phyloP scores from a whole-genome alignment of 106 monocot species.

The Dioscorea dumetorum region DNA sequence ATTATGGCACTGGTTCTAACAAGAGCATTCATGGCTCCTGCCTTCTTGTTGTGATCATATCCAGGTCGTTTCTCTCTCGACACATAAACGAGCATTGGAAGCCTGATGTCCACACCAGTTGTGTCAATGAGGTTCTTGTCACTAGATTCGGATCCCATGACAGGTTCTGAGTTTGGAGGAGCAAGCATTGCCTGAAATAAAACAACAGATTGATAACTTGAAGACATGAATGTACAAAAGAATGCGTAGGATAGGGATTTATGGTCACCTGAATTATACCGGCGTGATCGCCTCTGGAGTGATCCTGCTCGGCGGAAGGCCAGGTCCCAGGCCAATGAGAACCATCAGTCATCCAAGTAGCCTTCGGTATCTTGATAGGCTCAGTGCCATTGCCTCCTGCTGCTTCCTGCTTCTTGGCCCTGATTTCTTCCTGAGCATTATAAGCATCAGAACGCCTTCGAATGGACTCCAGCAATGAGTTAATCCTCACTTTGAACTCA shows the following conservation, averaged over 20 bases:
- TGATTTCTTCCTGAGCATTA: constrained; percentile 82
- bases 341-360: constrained; percentile 94
- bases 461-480: constrained; percentile 78
- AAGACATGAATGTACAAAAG: too few species aligned
- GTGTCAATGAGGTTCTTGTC: constrained; percentile 39
- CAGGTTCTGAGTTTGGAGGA: constrained; percentile 72
- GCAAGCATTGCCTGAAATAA: constrained; percentile 75
- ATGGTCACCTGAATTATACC: constrained; percentile 82
- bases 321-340: constrained; percentile 97
- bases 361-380: constrained; percentile 34
- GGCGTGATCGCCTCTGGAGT: constrained; percentile 83
- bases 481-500: constrained; percentile 93
- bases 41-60: constrained; percentile 99
- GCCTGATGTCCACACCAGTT: constrained; percentile 49
- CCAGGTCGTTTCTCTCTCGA: constrained; percentile 90
- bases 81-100: constrained; percentile 97
- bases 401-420: constrained; percentile 39
- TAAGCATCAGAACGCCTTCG: constrained; percentile 79
- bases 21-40: constrained; percentile 94
- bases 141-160: constrained; percentile 27
- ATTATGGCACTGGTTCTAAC: constrained; percentile 88
- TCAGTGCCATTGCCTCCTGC: constrained; percentile 12
- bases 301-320: constrained; percentile 41
- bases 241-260: too few species aligned
- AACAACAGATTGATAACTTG: background rate